Evolutionary conservation across 371 early-diverging fungal genomes (phyloP).

Genomic region (Paramicrosporidium saccamoebae): DNA sequence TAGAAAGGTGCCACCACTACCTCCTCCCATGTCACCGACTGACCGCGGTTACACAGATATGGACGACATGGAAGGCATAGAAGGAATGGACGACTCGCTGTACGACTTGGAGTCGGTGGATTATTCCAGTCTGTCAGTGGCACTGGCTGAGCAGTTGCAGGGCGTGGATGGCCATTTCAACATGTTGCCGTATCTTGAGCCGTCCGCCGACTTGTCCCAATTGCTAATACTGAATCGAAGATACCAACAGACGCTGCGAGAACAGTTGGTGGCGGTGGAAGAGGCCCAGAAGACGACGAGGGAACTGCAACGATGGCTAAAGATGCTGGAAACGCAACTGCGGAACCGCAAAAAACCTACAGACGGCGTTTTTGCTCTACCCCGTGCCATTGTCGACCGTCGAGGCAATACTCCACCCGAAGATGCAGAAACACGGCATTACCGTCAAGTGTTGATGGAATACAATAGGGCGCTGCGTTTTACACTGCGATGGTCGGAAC

Average conservation of each 20-base stretch:
- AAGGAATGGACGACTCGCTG: too few relatives aligned
- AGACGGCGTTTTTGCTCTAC: not conserved
- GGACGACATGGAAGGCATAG: too few relatives aligned
- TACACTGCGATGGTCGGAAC: constrained; percentile 8
- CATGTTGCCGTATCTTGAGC: too few relatives aligned
- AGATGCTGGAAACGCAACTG: constrained; percentile 4
- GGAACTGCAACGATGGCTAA: constrained; percentile 6
- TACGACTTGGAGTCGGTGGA: too few relatives aligned
- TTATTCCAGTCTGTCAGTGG: too few relatives aligned
- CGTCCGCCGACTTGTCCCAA: too few relatives aligned
- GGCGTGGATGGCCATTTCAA: too few relatives aligned
- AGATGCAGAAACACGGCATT: not conserved
- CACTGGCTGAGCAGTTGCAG: too few relatives aligned
- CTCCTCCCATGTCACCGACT: too few relatives aligned
- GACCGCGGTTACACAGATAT: too few relatives aligned
- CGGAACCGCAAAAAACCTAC: not conserved
- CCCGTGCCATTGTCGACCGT: not conserved
- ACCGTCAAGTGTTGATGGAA: not conserved
- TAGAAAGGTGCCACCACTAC: too few relatives aligned
- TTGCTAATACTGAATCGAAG: constrained; percentile 5
- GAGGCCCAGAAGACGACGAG: constrained; percentile 5
- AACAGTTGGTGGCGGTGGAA: constrained; percentile 5
- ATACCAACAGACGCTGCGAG: constrained; percentile 5
- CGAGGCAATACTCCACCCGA: not conserved
- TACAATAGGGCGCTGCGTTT: not conserved